phyloP scores from a whole-genome alignment of 495 filamentous ascomycete genomes.

The Aspergillus sparsus region DNA sequence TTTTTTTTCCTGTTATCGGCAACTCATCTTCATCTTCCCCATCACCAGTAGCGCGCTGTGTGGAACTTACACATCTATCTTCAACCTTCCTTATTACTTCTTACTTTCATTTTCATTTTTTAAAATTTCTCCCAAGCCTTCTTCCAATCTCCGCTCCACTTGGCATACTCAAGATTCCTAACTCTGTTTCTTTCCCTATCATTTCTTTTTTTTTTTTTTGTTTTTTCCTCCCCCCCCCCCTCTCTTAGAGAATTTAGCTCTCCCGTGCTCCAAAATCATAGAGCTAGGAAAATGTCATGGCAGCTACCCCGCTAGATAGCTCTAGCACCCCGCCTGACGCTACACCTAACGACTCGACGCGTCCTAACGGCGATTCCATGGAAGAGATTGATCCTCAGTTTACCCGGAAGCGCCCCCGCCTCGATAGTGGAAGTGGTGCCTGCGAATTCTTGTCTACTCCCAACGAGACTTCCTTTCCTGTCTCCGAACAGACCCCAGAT shows the following conservation, averaged over 20 bases:
- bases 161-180: neutral
- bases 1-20: neutral
- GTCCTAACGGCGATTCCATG: slow-evolving; percentile 49
- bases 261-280: slow-evolving; percentile 5
- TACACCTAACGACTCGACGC: slow-evolving; percentile 36
- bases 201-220: neutral
- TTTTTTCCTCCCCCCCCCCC: neutral
- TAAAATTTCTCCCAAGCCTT: too few relatives aligned
- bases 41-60: too few relatives aligned
- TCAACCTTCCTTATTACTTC: neutral
- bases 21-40: too few relatives aligned
- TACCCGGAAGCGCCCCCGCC: slow-evolving; percentile 63
- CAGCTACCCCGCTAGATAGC: slow-evolving; percentile 53
- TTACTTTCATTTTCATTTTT: slow-evolving; percentile 5
- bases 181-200: neutral
- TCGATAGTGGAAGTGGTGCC: slow-evolving; percentile 56
- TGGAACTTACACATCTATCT: too few relatives aligned
- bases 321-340: slow-evolving; percentile 47
- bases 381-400: slow-evolving; percentile 56
- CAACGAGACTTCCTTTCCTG: slow-evolving; percentile 32
- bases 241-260: slow-evolving; percentile 2
- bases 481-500: slow-evolving; percentile 29
- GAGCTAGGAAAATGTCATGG: slow-evolving; percentile 48
- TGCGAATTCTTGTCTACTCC: slow-evolving; percentile 47
- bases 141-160: too few relatives aligned